A percentile compares a stretch with the other conserved stretches of the same genome.
Conservation (phyloP, 345 rosid genomes). For the Hypericum androsaemum region DNA sequence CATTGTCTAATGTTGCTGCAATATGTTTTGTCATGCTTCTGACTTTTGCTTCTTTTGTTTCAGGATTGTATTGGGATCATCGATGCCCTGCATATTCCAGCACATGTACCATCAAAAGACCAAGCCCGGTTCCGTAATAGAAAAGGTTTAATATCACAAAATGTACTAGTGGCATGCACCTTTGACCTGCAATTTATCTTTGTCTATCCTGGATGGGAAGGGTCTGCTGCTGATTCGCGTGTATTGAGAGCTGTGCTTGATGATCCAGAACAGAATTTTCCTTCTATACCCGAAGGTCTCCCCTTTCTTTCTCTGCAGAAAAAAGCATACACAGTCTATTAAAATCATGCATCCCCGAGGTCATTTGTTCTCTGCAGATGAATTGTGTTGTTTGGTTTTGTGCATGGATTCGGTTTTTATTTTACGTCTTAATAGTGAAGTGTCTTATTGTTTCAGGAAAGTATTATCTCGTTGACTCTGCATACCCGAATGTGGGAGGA, state of each 20-base stretch:
- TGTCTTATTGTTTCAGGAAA: constrained; percentile 38
- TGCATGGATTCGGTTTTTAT: neutral
- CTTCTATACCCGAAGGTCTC: constrained; percentile 55
- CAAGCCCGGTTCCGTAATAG: constrained; percentile 61
- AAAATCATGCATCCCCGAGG: neutral
- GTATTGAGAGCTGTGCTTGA: constrained; percentile 64
- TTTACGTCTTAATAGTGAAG: neutral
- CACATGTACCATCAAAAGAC: constrained; percentile 67
- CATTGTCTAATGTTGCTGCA: neutral
- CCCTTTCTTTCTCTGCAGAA: neutral
- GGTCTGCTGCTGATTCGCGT: constrained; percentile 61
- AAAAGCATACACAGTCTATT: neutral
- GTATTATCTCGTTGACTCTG: constrained; percentile 60
- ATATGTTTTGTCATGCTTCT: constrained; percentile 7
- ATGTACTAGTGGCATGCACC: constrained; percentile 72
- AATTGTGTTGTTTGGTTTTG: neutral
- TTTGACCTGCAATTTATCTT: constrained; percentile 67
- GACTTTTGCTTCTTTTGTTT: constrained; percentile 11
- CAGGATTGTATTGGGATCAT: constrained; percentile 75
- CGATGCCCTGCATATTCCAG: constrained; percentile 66
- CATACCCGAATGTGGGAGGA: constrained; percentile 51
- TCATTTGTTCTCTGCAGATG: neutral
- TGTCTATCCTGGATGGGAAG: constrained; percentile 83
- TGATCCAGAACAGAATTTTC: constrained; percentile 78
- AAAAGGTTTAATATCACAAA: constrained; percentile 58